A percentile compares a stretch with the other conserved stretches of the same genome.
phyloP scores from a whole-genome alignment of 2,329 filamentous ascomycete genomes.

The Metarhizium anisopliae region DNA sequence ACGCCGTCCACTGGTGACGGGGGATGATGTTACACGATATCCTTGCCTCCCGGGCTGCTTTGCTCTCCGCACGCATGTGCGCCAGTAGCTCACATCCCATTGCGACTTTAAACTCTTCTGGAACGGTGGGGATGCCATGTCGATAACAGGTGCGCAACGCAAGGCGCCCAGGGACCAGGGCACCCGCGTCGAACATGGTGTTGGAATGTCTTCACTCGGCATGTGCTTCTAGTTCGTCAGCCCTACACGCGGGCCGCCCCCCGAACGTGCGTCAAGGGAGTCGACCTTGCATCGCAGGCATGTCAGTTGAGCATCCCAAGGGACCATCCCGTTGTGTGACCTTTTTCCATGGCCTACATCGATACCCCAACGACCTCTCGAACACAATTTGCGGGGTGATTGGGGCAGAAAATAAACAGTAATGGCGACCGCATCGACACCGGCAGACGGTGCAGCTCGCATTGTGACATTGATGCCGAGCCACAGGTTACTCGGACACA shows the following conservation, averaged over 20 bases:
- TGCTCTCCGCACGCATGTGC: conserved; percentile 1
- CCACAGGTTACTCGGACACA: background rate
- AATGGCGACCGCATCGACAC: background rate
- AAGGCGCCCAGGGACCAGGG: conserved; percentile 5
- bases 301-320: conserved; percentile 2
- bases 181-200: conserved; percentile 4
- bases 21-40: conserved; percentile 1
- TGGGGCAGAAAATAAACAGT: background rate
- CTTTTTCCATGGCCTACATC: background rate
- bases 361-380: background rate
- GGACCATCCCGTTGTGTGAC: background rate
- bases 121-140: conserved; percentile 1
- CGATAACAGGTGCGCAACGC: background rate
- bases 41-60: conserved; percentile 1
- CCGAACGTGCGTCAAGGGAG: conserved; percentile 5
- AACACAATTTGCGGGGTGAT: background rate
- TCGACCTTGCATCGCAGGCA: conserved; percentile 3
- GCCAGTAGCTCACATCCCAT: background rate
- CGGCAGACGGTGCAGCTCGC: background rate
- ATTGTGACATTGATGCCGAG: background rate
- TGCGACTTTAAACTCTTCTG: conserved; percentile 5
- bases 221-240: conserved; percentile 6
- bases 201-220: conserved; percentile 7
- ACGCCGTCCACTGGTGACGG: background rate
- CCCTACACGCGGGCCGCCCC: conserved; percentile 8